Percentiles rank a stretch among this genome's conserved stretches.
phyloP scores from a whole-genome alignment of 192 early-diverging fungal species.

The Coemansia sp. region DNA sequence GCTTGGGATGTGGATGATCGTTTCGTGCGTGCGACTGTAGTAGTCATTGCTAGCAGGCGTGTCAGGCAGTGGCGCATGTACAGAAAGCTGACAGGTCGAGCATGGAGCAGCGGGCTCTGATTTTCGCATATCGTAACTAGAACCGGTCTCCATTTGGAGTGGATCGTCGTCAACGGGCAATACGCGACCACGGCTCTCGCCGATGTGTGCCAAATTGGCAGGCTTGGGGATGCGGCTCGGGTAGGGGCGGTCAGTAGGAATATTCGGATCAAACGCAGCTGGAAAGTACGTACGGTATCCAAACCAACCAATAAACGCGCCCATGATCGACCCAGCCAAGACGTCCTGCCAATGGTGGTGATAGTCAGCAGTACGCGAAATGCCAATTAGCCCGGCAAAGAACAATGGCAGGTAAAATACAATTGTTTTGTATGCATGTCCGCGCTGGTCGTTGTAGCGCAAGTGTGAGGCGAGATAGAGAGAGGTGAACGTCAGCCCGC shows the following conservation, averaged over 20 bases:
- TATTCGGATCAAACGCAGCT: conserved; percentile 27
- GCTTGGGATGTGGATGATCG: neutral
- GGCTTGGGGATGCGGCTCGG: conserved; percentile 46
- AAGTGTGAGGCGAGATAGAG: conserved; percentile 76
- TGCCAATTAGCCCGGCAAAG: conserved; percentile 60
- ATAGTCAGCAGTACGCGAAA: conserved; percentile 67
- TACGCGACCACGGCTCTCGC: conserved; percentile 8
- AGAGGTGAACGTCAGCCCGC: conserved; percentile 68
- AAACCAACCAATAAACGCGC: conserved; percentile 44
- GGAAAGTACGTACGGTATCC: conserved; percentile 53
- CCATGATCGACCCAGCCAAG: conserved; percentile 60
- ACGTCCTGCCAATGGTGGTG: conserved; percentile 71
- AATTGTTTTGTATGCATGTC: conserved; percentile 70
- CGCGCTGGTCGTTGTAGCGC: conserved; percentile 65
- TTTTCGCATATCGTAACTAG: neutral
- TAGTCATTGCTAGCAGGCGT: neutral
- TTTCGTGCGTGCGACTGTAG: neutral
- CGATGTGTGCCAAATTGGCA: neutral
- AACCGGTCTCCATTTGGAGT: conserved; percentile 25
- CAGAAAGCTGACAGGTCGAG: neutral
- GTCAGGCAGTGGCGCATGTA: neutral
- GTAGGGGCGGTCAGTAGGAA: conserved; percentile 50
- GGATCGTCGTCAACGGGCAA: conserved; percentile 50
- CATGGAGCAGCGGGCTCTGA: neutral
- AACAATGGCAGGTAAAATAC: conserved; percentile 53